These are phyloP conservation scores for Micractinium sp. DNA, from an alignment of 139 green algal genomes.

Conservation along the genomic window DNA sequence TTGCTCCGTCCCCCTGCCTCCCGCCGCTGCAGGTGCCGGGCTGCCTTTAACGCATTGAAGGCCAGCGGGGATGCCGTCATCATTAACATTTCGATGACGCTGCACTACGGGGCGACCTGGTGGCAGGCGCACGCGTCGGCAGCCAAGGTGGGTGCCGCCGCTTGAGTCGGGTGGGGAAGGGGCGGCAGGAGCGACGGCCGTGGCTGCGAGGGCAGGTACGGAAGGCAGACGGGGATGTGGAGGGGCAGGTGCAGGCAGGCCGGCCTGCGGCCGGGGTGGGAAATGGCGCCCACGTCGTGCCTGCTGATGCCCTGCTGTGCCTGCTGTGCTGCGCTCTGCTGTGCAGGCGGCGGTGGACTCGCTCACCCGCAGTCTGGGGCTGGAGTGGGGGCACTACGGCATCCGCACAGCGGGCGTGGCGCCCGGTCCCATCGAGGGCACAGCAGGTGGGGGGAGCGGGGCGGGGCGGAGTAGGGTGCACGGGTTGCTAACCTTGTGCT, in stretches of 20 bases:
- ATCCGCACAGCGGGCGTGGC: constrained; percentile 90
- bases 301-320: background rate
- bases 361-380: constrained; percentile 87
- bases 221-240: too few relatives aligned
- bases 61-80: constrained; percentile 52
- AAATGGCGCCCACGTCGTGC: background rate
- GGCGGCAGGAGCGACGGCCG: too few relatives aligned
- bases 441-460: constrained; percentile 60
- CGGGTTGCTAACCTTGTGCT: background rate
- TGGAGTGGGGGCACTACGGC: constrained; percentile 92
- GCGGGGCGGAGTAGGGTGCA: background rate
- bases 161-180: too few relatives aligned
- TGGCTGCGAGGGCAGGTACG: too few relatives aligned
- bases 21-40: constrained; percentile 39
- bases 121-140: constrained; percentile 71
- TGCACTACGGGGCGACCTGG: constrained; percentile 97
- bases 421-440: constrained; percentile 91
- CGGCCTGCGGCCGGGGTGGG: too few relatives aligned
- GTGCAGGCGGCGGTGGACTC: constrained; percentile 87
- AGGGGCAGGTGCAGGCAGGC: too few relatives aligned
- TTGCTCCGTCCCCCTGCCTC: too few relatives aligned
- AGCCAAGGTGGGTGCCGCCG: background rate
- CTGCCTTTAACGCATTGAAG: constrained; percentile 72
- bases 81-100: constrained; percentile 95
- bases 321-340: background rate